Conservation (phyloP, 306 rosid genomes). For the Fragaria nilgerrensis region DNA sequence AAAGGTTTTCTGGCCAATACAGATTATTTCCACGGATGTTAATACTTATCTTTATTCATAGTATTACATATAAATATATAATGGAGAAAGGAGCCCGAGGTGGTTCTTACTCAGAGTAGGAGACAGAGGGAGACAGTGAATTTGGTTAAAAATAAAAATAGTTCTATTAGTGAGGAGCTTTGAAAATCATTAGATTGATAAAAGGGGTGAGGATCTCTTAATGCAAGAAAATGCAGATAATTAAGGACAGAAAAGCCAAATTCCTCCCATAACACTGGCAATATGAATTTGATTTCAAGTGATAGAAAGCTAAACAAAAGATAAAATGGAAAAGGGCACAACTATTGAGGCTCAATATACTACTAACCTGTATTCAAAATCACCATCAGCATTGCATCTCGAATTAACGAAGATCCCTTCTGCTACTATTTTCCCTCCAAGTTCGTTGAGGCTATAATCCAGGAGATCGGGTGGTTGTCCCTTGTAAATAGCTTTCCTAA, state of each 20-base stretch:
- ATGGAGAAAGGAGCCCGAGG: not conserved
- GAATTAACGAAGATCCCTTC: slow-evolving; percentile 73
- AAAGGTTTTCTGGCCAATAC: not conserved
- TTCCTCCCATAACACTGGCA: not conserved
- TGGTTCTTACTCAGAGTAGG: not conserved
- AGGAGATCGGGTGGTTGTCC: slow-evolving; percentile 72
- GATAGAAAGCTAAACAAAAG: not conserved
- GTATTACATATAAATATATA: not conserved
- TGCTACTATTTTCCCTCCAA: slow-evolving; percentile 69
- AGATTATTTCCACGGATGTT: not conserved
- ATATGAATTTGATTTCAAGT: slow-evolving; percentile 3
- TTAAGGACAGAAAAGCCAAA: not conserved
- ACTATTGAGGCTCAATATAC: not conserved
- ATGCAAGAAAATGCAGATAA: not conserved
- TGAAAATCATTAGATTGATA: not conserved
- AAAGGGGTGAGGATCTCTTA: not conserved
- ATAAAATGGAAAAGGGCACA: slow-evolving; percentile 6
- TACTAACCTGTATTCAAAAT: slow-evolving; percentile 74
- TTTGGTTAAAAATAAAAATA: not conserved
- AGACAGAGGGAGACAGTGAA: not conserved
- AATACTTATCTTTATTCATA: not conserved
- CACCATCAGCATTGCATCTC: slow-evolving; percentile 68
- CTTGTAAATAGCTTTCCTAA: slow-evolving; percentile 82
- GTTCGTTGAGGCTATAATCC: slow-evolving; percentile 72
- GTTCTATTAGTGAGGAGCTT: not conserved